phyloP scores from a whole-genome alignment of 2,329 filamentous ascomycete species.

The Dactylellina leptospora region DNA sequence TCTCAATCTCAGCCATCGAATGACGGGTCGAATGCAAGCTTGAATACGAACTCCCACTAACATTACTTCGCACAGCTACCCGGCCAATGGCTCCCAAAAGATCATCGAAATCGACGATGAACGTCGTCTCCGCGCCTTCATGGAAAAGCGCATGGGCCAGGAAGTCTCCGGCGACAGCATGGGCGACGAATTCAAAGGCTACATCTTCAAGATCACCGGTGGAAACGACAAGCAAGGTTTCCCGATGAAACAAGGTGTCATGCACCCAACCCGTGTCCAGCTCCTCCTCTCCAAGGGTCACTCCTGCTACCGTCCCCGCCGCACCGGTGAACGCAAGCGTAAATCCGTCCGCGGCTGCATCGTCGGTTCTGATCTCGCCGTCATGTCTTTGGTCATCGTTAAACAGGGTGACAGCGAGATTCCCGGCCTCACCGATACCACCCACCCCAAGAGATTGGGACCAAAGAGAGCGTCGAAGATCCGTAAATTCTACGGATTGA shows the following conservation, averaged over 20 bases:
- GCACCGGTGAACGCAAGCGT: slow-evolving; percentile 98
- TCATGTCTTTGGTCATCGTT: slow-evolving; percentile 92
- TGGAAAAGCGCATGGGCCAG: slow-evolving; percentile 85
- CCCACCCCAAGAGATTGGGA: slow-evolving; percentile 98
- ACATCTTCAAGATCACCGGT: slow-evolving; percentile 99
- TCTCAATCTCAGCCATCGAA: slow-evolving; percentile 12
- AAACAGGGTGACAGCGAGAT: slow-evolving; percentile 97
- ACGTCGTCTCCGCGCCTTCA: slow-evolving; percentile 97
- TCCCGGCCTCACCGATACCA: slow-evolving; percentile 94
- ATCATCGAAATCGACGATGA: slow-evolving; percentile 99
- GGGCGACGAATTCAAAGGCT: slow-evolving; percentile 99
- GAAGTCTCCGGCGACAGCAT: slow-evolving; percentile 93
- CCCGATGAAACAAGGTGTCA: slow-evolving; percentile 99
- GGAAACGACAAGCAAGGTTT: slow-evolving; percentile 99
- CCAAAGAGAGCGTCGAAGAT: slow-evolving; percentile 99
- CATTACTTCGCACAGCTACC: slow-evolving; percentile 67
- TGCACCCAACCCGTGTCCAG: slow-evolving; percentile 97
- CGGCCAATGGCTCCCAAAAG: slow-evolving; percentile 99
- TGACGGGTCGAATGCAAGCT: background rate
- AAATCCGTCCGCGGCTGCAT: slow-evolving; percentile 99
- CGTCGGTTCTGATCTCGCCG: slow-evolving; percentile 92
- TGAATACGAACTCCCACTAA: slow-evolving; percentile 1
- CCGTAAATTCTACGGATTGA: slow-evolving; percentile 98
- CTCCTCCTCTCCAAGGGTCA: slow-evolving; percentile 92
- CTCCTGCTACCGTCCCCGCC: slow-evolving; percentile 99